Conservation (phyloP, 176 grass and related monocot species). For the Raddia guianensis region DNA sequence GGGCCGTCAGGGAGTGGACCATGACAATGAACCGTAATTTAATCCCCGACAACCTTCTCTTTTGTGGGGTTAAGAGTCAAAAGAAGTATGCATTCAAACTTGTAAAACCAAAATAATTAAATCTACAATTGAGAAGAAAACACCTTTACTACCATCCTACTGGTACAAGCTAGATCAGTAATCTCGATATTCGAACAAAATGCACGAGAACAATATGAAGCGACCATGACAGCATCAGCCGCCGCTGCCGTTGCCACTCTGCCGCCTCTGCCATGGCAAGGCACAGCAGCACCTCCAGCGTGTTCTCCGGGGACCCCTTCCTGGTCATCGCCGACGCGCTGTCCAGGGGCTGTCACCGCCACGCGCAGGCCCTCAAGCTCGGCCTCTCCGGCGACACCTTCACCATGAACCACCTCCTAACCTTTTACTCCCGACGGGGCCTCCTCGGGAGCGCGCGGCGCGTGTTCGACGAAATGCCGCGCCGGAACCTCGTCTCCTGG, state of each 20-base stretch:
- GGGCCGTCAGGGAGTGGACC: too few species aligned
- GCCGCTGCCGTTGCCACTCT: background rate
- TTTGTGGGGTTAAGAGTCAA: too few species aligned
- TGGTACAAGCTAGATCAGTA: too few species aligned
- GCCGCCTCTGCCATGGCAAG: background rate
- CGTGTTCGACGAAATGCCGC: conserved; percentile 56
- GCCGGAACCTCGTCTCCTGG: conserved; percentile 59
- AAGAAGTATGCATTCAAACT: too few species aligned
- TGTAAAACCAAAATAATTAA: too few species aligned
- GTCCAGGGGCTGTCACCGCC: conserved; percentile 18
- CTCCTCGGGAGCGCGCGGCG: background rate
- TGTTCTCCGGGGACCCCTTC: conserved; percentile 26
- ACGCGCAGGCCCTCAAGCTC: conserved; percentile 50
- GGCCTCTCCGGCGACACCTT: conserved; percentile 47
- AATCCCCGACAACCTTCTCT: too few species aligned
- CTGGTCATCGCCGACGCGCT: conserved; percentile 35
- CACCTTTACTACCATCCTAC: too few species aligned
- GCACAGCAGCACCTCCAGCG: background rate
- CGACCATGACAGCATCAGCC: background rate
- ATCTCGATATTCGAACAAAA: too few species aligned
- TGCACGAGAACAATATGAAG: background rate
- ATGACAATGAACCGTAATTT: too few species aligned
- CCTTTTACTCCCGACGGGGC: conserved; percentile 29
- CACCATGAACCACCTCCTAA: conserved; percentile 57
- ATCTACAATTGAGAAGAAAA: too few species aligned